Evolutionary conservation across 2,329 filamentous ascomycete species (phyloP).

Genomic region (Colletotrichum spaethianum): DNA sequence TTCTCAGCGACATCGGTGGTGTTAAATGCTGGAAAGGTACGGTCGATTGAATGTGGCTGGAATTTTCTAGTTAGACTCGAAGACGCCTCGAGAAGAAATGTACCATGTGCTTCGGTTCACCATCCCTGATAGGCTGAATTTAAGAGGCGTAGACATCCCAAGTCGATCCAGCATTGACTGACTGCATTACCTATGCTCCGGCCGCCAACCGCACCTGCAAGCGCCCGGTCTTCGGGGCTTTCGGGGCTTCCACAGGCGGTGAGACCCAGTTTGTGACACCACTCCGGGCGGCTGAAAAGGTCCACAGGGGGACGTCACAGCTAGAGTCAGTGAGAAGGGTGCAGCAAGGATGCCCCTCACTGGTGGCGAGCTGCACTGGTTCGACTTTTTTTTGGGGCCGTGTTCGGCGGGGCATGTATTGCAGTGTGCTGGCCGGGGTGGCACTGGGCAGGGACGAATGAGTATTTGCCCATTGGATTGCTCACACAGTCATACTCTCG

Average conservation of each 20-base stretch:
- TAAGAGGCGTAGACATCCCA: conserved; percentile 2
- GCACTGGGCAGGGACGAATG: conserved; percentile 27
- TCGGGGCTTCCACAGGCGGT: conserved; percentile 23
- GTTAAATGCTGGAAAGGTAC: not conserved
- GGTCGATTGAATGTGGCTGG: conserved; percentile 17
- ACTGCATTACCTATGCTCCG: conserved; percentile 18
- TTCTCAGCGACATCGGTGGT: conserved; percentile 20
- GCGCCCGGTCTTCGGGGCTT: conserved; percentile 22
- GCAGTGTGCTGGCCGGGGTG: conserved; percentile 24
- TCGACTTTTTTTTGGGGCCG: conserved; percentile 22
- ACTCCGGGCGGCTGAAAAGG: conserved; percentile 21
- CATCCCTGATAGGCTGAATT: conserved; percentile 18
- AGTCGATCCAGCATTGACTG: conserved; percentile 10
- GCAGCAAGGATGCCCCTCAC: conserved; percentile 39
- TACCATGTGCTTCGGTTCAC: conserved; percentile 13
- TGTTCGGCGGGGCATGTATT: conserved; percentile 36
- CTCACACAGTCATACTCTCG: conserved; percentile 16
- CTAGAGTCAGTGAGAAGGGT: conserved; percentile 3
- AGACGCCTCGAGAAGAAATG: conserved; percentile 1
- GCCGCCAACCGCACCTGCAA: conserved; percentile 21
- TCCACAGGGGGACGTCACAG: conserved; percentile 33
- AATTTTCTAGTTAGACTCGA: not conserved
- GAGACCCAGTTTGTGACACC: conserved; percentile 31
- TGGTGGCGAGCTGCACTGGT: conserved; percentile 23
- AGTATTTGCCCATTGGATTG: conserved; percentile 35